These are phyloP conservation scores for Rheum nobile DNA, from an alignment of 148 eudicot species.

Conservation along the genomic window DNA sequence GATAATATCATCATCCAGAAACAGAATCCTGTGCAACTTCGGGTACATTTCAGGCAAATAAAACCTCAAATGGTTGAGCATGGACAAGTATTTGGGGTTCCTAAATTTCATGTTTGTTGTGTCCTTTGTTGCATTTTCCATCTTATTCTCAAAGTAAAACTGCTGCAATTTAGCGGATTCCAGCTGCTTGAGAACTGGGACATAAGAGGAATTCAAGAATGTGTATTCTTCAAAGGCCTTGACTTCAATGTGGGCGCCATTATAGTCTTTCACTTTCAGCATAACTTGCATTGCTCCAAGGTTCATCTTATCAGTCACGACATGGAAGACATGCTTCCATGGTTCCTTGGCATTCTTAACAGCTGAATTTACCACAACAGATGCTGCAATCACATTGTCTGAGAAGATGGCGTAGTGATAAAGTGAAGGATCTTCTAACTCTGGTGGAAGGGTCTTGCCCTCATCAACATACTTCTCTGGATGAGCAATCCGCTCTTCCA, in stretches of 20 bases:
- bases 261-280: slow-evolving; percentile 24
- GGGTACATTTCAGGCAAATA: slow-evolving; percentile 32
- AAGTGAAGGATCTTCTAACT: slow-evolving; percentile 23
- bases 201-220: slow-evolving; percentile 27
- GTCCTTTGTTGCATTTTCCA: slow-evolving; percentile 29
- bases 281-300: slow-evolving; percentile 31
- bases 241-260: slow-evolving; percentile 27
- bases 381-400: slow-evolving; percentile 26
- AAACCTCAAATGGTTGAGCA: slow-evolving; percentile 26
- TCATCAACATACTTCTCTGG: slow-evolving; percentile 22
- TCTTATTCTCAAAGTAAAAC: slow-evolving; percentile 25
- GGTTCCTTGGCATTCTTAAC: slow-evolving; percentile 27
- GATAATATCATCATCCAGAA: slow-evolving; percentile 25
- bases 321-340: slow-evolving; percentile 23
- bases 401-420: slow-evolving; percentile 31
- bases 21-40: slow-evolving; percentile 23
- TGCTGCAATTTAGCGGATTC: slow-evolving; percentile 25
- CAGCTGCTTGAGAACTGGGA: slow-evolving; percentile 26
- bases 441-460: slow-evolving; percentile 17
- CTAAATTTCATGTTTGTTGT: slow-evolving; percentile 29
- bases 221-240: slow-evolving; percentile 25
- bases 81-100: slow-evolving; percentile 29
- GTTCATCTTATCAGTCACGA: slow-evolving; percentile 31
- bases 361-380: slow-evolving; percentile 29
- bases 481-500: slow-evolving; percentile 31